phyloP scores from a whole-genome alignment of 164 flowering plant genomes.

The Akebia trifoliata region DNA sequence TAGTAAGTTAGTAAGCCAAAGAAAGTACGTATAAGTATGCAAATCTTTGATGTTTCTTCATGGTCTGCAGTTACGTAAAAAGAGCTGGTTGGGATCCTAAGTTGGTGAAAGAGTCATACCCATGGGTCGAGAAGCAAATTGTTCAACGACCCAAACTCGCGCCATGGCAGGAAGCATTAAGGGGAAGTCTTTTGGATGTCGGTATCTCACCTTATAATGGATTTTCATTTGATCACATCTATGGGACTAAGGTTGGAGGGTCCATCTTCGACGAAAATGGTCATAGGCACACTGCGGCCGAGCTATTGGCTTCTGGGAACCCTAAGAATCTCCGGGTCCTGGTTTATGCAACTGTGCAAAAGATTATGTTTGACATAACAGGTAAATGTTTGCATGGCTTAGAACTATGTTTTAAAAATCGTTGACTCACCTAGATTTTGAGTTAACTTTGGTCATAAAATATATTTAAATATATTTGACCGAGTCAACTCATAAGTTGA shows the following conservation, averaged over 20 bases:
- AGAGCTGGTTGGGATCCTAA: slow-evolving; percentile 63
- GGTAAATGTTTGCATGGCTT: slow-evolving; percentile 39
- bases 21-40: no score
- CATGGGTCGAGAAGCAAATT: slow-evolving; percentile 79
- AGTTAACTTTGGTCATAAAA: no score
- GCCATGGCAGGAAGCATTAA: slow-evolving; percentile 71
- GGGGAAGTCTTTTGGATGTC: slow-evolving; percentile 63
- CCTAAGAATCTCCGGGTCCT: slow-evolving; percentile 53
- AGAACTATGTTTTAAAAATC: no score
- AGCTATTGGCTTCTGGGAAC: slow-evolving; percentile 59
- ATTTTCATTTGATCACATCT: slow-evolving; percentile 73
- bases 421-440: no score
- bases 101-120: slow-evolving; percentile 75
- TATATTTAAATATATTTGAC: no score
- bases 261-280: slow-evolving; percentile 70
- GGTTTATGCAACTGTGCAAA: slow-evolving; percentile 72
- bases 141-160: slow-evolving; percentile 52
- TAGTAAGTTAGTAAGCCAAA: no score
- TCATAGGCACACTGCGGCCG: slow-evolving; percentile 80
- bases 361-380: slow-evolving; percentile 48
- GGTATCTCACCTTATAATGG: slow-evolving; percentile 87
- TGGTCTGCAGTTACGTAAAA: slow-evolving; percentile 44
- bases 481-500: no score
- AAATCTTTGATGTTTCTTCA: neutral
- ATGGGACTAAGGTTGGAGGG: slow-evolving; percentile 93